These are phyloP conservation scores for Leccinum subspadiceum DNA, from an alignment of 1,284 basidiomycete species.

Conservation along the genomic window DNA sequence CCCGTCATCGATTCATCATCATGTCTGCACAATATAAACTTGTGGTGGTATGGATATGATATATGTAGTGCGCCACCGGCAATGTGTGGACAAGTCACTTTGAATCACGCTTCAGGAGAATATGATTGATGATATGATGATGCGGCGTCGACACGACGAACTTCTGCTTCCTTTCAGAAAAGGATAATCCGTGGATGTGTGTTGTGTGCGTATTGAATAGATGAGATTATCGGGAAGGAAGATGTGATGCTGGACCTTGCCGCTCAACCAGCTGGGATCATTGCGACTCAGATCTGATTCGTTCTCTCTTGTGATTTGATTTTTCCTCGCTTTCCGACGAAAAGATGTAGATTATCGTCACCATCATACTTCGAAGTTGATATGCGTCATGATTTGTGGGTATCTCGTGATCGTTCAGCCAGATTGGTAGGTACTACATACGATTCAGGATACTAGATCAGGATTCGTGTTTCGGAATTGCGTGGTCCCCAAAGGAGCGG, in stretches of 20 bases:
- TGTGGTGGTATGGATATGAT: neutral
- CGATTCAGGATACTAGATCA: neutral
- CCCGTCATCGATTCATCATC: neutral
- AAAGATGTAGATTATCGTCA: slow-evolving; percentile 9
- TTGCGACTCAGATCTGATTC: neutral
- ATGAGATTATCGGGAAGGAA: slow-evolving; percentile 4
- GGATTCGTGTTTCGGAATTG: neutral
- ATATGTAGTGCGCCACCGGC: slow-evolving; percentile 20
- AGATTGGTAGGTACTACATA: neutral
- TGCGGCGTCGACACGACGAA: neutral
- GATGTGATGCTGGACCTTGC: neutral
- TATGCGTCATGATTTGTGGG: neutral
- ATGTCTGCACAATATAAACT: neutral
- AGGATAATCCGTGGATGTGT: slow-evolving; percentile 3
- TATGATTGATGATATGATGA: neutral
- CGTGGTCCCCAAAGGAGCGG: slow-evolving; percentile 4
- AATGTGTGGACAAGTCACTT: neutral
- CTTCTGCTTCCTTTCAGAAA: neutral
- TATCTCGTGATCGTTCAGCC: neutral
- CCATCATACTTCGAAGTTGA: neutral
- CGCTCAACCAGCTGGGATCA: neutral
- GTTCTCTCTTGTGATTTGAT: neutral
- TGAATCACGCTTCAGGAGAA: neutral
- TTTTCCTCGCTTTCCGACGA: neutral
- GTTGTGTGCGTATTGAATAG: neutral